Percentiles rank a stretch among this genome's conserved stretches.
phyloP scores from a whole-genome alignment of 192 early-diverging fungal species.

The Backusella tuberculispora region DNA sequence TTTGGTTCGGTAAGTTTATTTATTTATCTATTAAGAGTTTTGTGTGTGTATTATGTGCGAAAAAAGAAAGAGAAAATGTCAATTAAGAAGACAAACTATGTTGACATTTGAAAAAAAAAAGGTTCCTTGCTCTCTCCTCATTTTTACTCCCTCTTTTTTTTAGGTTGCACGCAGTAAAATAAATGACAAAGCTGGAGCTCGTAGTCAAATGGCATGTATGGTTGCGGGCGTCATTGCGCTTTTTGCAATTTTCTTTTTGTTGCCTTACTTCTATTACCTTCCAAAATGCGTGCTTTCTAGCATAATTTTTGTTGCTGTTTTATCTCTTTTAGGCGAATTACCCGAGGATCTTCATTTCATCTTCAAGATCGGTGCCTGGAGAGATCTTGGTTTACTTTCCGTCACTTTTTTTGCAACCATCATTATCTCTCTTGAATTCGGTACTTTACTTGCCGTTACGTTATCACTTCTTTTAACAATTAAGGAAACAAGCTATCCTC shows the following conservation, averaged over 20 bases:
- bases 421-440: constrained; percentile 87
- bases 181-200: constrained; percentile 91
- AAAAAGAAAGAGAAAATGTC: background rate
- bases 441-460: constrained; percentile 89
- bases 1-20: constrained; percentile 39
- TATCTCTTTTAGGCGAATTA: constrained; percentile 75
- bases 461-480: constrained; percentile 90
- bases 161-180: constrained; percentile 89
- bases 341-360: constrained; percentile 82
- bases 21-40: too few species aligned
- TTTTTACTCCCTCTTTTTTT: too few species aligned
- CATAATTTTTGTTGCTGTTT: constrained; percentile 84
- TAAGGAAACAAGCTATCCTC: constrained; percentile 86
- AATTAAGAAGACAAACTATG: background rate
- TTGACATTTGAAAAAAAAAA: background rate
- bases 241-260: constrained; percentile 77
- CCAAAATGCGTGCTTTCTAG: constrained; percentile 55
- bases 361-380: constrained; percentile 80
- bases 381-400: constrained; percentile 80
- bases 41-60: too few species aligned
- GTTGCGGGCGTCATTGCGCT: constrained; percentile 78
- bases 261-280: constrained; percentile 61
- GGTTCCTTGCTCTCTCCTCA: too few species aligned
- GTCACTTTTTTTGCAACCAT: constrained; percentile 93
- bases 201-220: constrained; percentile 87